These are phyloP conservation scores for Mortierella sp. DNA, from an alignment of 371 early-diverging fungal genomes.

Conservation along the genomic window DNA sequence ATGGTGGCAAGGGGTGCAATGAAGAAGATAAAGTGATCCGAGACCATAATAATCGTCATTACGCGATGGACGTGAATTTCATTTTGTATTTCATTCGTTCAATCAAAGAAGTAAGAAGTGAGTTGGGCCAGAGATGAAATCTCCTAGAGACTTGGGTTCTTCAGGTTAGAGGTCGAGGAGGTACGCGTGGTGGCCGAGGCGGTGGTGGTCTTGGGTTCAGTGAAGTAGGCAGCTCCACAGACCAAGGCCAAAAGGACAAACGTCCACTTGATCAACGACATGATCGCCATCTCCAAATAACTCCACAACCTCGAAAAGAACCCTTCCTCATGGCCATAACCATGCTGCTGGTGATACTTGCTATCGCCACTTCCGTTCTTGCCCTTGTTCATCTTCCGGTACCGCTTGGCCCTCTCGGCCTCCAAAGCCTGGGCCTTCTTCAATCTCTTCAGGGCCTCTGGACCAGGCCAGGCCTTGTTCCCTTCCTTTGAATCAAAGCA, in stretches of 20 bases:
- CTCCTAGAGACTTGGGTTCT: not conserved
- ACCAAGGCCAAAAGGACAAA: conserved; percentile 37
- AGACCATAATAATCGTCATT: too few species aligned
- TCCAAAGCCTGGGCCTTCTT: conserved; percentile 17
- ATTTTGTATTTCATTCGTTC: too few species aligned
- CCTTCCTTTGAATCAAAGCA: conserved; percentile 44
- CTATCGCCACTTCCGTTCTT: not conserved
- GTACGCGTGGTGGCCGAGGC: not conserved
- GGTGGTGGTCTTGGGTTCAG: conserved; percentile 24
- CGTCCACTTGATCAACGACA: conserved; percentile 48
- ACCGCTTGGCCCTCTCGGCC: not conserved
- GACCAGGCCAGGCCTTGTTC: conserved; percentile 50
- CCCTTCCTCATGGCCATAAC: not conserved
- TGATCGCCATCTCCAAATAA: conserved; percentile 20
- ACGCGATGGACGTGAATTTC: too few species aligned
- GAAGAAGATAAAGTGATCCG: too few species aligned
- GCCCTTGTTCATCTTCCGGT: conserved; percentile 1
- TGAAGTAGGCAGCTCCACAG: conserved; percentile 45
- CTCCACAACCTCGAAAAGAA: not conserved
- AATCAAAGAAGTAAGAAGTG: too few species aligned
- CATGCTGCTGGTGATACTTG: not conserved
- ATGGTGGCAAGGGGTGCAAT: too few species aligned
- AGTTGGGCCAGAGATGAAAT: too few species aligned
- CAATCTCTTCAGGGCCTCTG: conserved; percentile 34
- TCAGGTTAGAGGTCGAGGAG: not conserved